A percentile compares a stretch with the other conserved stretches of the same genome.
These are phyloP conservation scores for Allium sativum DNA, from an alignment of 106 monocot genomes.

Conservation along the genomic window DNA sequence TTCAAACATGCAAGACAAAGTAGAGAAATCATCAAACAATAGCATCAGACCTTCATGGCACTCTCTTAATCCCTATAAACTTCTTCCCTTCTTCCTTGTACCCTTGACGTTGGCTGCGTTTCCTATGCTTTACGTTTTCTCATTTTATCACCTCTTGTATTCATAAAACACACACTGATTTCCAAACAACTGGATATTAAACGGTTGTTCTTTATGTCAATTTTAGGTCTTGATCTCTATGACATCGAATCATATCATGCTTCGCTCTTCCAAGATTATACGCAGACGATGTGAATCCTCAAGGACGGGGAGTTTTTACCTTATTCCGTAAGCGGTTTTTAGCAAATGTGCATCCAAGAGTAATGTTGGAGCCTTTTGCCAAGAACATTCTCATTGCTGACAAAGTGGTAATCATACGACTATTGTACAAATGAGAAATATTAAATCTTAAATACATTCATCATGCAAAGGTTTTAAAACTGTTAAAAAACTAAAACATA, in stretches of 20 bases:
- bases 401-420: constrained; percentile 34
- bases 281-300: constrained; percentile 37
- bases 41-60: constrained; percentile 42
- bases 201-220: constrained; percentile 10
- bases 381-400: constrained; percentile 40
- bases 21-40: constrained; percentile 24
- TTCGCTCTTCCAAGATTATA: constrained; percentile 68
- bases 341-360: constrained; percentile 25
- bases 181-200: constrained; percentile 16
- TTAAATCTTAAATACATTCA: too few relatives aligned
- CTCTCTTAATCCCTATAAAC: constrained; percentile 28
- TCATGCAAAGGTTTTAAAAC: too few relatives aligned
- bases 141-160: constrained; percentile 17
- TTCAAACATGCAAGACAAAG: constrained; percentile 25
- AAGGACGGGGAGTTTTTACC: constrained; percentile 43
- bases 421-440: too few relatives aligned
- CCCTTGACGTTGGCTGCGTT: constrained; percentile 43
- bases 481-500: too few relatives aligned
- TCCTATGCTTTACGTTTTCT: constrained; percentile 25
- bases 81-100: constrained; percentile 45
- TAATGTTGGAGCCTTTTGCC: constrained; percentile 53
- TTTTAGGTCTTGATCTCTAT: constrained; percentile 25
- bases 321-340: constrained; percentile 22
- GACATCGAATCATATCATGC: constrained; percentile 40
- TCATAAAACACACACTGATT: constrained; percentile 15